These are phyloP conservation scores for Clavariopsis aquatica DNA, from an alignment of 495 filamentous ascomycete genomes.

Conservation along the genomic window DNA sequence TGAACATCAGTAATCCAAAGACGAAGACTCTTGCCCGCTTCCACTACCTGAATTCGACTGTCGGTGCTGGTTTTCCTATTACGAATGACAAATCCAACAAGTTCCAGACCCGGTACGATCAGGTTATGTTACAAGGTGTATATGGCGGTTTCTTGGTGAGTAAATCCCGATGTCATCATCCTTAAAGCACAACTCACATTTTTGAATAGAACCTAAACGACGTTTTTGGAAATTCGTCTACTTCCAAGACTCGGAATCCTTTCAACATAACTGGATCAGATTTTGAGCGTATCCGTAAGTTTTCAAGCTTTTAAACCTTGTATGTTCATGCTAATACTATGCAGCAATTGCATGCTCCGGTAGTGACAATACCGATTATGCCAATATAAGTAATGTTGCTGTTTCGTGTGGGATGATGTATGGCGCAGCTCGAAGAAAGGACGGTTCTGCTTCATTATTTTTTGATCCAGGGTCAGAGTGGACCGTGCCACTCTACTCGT, in stretches of 20 bases:
- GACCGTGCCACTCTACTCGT: conserved; percentile 48
- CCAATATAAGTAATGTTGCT: conserved; percentile 49
- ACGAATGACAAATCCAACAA: neutral
- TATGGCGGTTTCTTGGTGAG: neutral
- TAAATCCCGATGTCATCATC: neutral
- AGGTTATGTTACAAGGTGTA: conserved; percentile 11
- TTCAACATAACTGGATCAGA: conserved; percentile 30
- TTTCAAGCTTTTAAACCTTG: neutral
- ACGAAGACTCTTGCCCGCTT: conserved; percentile 32
- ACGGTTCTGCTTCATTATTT: conserved; percentile 37
- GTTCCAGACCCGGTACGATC: neutral
- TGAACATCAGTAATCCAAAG: conserved; percentile 38
- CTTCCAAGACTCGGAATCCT: conserved; percentile 32
- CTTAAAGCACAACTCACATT: neutral
- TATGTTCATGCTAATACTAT: neutral
- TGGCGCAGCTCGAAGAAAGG: conserved; percentile 43
- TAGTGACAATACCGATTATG: conserved; percentile 36
- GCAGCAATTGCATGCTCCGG: conserved; percentile 40
- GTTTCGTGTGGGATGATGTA: conserved; percentile 47
- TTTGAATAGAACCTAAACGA: neutral
- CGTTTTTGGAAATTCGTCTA: neutral
- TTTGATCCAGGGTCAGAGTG: conserved; percentile 45
- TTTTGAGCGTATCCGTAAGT: conserved; percentile 33
- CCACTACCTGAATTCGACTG: conserved; percentile 44
- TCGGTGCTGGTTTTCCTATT: conserved; percentile 37